Base-by-base conservation (phyloP, 148 eudicot species). In the Vaccinium darrowii region DNA sequence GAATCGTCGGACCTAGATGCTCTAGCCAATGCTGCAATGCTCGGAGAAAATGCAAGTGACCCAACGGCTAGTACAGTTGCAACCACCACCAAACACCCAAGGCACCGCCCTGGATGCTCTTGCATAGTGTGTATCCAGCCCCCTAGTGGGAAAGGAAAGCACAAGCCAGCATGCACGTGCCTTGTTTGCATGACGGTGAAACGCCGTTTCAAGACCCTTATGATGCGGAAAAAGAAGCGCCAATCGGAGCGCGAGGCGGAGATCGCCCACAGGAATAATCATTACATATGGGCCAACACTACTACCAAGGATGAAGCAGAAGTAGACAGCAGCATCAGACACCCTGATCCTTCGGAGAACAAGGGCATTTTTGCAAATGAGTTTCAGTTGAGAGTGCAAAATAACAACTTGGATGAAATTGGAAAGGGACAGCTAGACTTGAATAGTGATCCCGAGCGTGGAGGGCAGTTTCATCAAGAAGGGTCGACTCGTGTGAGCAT, bases 51-150 rank as follows among this genome's bases (percentile, higher is more conserved):
- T 73, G 79, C 82, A 4, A 79, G 82, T 39, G 91, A 86, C 79
- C 90, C 88, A 3, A 87, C 91, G 47, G 79, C 90, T 56, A 84
- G 92, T 65, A 84, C 92, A n/a, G 88, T 89, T 85, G 97, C 94
- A 69, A 85, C 91, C 63, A 94, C 97, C 69, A 92, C 97, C 81
- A 94, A 86, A 87, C 97, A 94, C 85, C 97, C 97, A 14, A 87
- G 97, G 88, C 97, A 94, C 78, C 93, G 95, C 19, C 91, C 93
- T 21, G 97, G 95, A 36, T 94, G 97, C 84, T 88, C 94, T 9
- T 94, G 97, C 88, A 94, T 94, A 27, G 97, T 94, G 43, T 94
- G 97, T 88, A 94, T 93, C 67, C 95, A 94, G 83, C 97, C 95
- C 18, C 95, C 97, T 1, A 94, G 95, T 56, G 95, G 95, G 56